Conservation (phyloP, 305 asterid species). For the Fraxinus xanthoxyloides region DNA sequence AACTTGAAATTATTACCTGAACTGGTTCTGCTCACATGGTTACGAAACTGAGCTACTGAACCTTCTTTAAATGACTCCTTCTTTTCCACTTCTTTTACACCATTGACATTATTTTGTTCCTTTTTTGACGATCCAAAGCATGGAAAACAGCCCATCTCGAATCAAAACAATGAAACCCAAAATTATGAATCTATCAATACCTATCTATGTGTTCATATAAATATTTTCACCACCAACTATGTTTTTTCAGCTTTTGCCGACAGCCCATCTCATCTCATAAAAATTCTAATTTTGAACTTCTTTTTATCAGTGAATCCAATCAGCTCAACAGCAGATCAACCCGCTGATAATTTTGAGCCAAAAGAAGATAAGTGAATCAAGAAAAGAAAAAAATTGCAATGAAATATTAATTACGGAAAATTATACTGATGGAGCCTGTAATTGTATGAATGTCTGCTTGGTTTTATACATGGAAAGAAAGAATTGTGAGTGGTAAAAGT, state of each 20-base stretch:
- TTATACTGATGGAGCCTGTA: not conserved
- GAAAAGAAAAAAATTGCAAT: not conserved
- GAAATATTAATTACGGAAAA: not conserved
- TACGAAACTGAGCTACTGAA: slow-evolving; percentile 32
- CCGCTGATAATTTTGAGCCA: slow-evolving; percentile 21
- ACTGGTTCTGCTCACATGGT: slow-evolving; percentile 37
- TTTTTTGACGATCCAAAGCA: slow-evolving; percentile 52
- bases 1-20: slow-evolving; percentile 29
- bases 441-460: not conserved
- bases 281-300: slow-evolving; percentile 29
- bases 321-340: slow-evolving; percentile 34
- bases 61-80: slow-evolving; percentile 46
- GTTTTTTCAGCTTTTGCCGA: slow-evolving; percentile 24
- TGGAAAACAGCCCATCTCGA: slow-evolving; percentile 52
- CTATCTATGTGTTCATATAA: slow-evolving; percentile 8
- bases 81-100: slow-evolving; percentile 37
- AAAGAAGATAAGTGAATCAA: slow-evolving; percentile 46
- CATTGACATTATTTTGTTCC: slow-evolving; percentile 28
- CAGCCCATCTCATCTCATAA: slow-evolving; percentile 34
- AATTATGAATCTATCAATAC: slow-evolving; percentile 16
- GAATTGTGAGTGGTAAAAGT: not conserved
- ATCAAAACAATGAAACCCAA: slow-evolving; percentile 26
- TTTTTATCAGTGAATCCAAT: slow-evolving; percentile 30
- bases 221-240: slow-evolving; percentile 11
- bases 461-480: not conserved